These are phyloP conservation scores for Ophiostoma fasciatum DNA, from an alignment of 2,329 filamentous ascomycete genomes.

Conservation along the genomic window DNA sequence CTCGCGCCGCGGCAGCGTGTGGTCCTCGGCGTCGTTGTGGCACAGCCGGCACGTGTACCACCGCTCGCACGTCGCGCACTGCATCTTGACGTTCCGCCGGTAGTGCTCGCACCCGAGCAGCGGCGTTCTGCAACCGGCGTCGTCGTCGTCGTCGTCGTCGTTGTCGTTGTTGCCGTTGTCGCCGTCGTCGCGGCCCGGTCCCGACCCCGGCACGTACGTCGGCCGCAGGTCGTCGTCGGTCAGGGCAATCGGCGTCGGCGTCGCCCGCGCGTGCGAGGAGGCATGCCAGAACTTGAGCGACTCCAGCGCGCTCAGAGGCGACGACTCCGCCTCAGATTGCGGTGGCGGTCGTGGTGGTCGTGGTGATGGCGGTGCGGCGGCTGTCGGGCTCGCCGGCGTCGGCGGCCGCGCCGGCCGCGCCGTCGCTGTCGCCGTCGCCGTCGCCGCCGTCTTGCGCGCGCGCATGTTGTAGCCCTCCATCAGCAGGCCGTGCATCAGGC, in stretches of 20 bases:
- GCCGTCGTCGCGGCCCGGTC: slow-evolving; percentile 18
- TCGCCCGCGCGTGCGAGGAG: slow-evolving; percentile 16
- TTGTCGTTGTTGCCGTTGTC: slow-evolving; percentile 27
- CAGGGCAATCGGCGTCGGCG: slow-evolving; percentile 29
- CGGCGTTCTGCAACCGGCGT: too few relatives aligned
- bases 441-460: too few relatives aligned
- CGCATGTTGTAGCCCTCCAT: slow-evolving; percentile 56
- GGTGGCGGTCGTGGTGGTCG: too few relatives aligned
- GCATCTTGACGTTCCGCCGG: slow-evolving; percentile 86
- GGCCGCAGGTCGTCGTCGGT: slow-evolving; percentile 48
- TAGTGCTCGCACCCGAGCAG: slow-evolving; percentile 81
- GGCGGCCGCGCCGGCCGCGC: slow-evolving; percentile 12
- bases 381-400: slow-evolving; percentile 12
- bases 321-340: too few relatives aligned
- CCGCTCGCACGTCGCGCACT: slow-evolving; percentile 75
- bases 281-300: slow-evolving; percentile 46
- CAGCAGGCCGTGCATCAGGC: slow-evolving; percentile 54
- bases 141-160: slow-evolving; percentile 17
- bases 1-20: slow-evolving; percentile 62
- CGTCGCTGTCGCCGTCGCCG: slow-evolving; percentile 13
- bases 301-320: slow-evolving; percentile 31
- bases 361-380: slow-evolving; percentile 14
- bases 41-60: slow-evolving; percentile 97
- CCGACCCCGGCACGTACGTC: slow-evolving; percentile 39
- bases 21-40: slow-evolving; percentile 71